Conservation (phyloP, 169 alveolate species). For the Eimeria sp. region DNA sequence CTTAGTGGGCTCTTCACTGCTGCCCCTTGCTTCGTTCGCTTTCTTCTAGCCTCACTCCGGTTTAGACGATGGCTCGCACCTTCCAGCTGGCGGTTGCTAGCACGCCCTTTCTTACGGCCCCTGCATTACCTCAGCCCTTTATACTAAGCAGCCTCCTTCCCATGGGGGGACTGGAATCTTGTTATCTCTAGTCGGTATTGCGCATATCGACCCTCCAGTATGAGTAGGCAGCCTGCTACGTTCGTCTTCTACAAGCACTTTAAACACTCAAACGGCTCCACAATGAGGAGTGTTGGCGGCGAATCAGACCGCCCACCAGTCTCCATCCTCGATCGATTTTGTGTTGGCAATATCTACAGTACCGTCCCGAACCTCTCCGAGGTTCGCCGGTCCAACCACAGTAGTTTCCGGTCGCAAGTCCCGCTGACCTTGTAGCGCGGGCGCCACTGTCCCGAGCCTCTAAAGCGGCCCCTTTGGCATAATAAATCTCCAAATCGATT, state of each 20-base stretch:
- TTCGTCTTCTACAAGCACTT: background rate
- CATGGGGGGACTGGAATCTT: background rate
- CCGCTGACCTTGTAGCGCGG: too few species aligned
- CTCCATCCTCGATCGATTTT: too few species aligned
- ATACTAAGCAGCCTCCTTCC: background rate
- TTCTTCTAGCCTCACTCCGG: background rate
- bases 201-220: background rate
- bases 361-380: too few species aligned
- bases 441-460: too few species aligned
- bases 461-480: too few species aligned
- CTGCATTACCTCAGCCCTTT: background rate
- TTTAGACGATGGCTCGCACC: background rate
- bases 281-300: too few species aligned
- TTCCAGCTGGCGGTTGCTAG: background rate
- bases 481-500: too few species aligned
- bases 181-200: background rate
- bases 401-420: too few species aligned
- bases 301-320: too few species aligned
- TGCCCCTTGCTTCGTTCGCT: background rate
- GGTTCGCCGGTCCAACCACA: too few species aligned
- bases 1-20: background rate
- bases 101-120: background rate
- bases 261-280: too few species aligned
- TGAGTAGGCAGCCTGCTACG: background rate
- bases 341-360: too few species aligned